phyloP scores from a whole-genome alignment of 2,329 filamentous ascomycete species.

The Pyricularia pennisetigena region DNA sequence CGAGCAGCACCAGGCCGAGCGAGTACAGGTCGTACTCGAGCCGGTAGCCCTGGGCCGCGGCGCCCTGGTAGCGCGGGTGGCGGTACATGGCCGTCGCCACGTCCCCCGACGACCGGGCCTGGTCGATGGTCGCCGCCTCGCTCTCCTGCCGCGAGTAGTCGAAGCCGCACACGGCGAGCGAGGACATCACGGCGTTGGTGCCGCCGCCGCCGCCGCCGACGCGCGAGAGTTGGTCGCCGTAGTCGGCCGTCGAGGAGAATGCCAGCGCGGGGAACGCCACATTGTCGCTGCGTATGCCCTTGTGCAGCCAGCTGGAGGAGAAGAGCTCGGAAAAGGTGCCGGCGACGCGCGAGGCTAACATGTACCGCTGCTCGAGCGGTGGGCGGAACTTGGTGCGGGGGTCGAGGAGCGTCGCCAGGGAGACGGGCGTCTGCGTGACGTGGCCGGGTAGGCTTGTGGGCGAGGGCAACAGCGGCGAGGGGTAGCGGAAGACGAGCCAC shows the following conservation, averaged over 20 bases:
- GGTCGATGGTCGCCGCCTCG: conserved; percentile 5
- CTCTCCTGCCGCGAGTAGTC: conserved; percentile 36
- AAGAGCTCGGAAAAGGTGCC: conserved; percentile 45
- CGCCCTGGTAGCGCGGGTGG: conserved; percentile 6
- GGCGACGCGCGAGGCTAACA: conserved; percentile 24
- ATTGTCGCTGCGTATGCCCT: conserved; percentile 43
- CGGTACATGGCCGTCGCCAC: conserved; percentile 4
- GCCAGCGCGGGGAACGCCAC: conserved; percentile 31
- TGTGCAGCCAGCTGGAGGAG: conserved; percentile 47
- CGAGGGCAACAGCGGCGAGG: neutral
- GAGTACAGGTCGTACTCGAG: conserved; percentile 28
- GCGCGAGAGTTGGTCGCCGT: too few species aligned
- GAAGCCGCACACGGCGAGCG: conserved; percentile 40
- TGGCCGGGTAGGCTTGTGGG: neutral
- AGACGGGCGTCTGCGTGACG: conserved; percentile 1
- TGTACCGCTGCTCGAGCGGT: conserved; percentile 8
- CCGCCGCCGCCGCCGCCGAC: too few species aligned
- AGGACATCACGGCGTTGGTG: conserved; percentile 2
- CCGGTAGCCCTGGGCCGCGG: neutral
- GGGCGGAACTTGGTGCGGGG: conserved; percentile 7
- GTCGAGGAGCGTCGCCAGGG: conserved; percentile 7
- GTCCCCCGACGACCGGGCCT: neutral
- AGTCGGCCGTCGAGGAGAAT: too few species aligned
- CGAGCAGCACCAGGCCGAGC: conserved; percentile 38
- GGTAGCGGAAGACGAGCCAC: conserved; percentile 10